Percentiles rank a stretch among this genome's conserved stretches.
These are phyloP conservation scores for Venturia effusa DNA, from an alignment of 2,329 filamentous ascomycete species.

Conservation along the genomic window DNA sequence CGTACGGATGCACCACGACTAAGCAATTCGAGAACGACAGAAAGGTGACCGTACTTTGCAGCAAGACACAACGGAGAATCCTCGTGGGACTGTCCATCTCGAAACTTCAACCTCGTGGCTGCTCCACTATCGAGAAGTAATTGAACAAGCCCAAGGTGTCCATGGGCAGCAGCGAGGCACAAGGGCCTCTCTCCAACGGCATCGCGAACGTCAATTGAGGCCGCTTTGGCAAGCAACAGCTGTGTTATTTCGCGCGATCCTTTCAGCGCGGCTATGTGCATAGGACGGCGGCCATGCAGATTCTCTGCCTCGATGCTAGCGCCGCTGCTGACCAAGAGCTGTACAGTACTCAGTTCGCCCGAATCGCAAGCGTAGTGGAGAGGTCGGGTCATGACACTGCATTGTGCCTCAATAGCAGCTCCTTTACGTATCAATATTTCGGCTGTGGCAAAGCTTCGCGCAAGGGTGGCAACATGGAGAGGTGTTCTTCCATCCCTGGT, in stretches of 20 bases:
- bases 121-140: constrained; percentile 25
- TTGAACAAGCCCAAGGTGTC: constrained; percentile 24
- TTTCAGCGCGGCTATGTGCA: constrained; percentile 24
- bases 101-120: constrained; percentile 17
- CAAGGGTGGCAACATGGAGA: constrained; percentile 25
- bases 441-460: constrained; percentile 26
- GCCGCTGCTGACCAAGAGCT: constrained; percentile 23
- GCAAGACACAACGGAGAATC: constrained; percentile 30
- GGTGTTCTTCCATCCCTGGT: constrained; percentile 25
- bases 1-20: constrained; percentile 23
- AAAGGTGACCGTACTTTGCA: constrained; percentile 24
- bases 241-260: constrained; percentile 22
- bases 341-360: constrained; percentile 21
- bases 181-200: constrained; percentile 24
- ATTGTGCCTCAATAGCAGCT: constrained; percentile 21
- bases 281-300: constrained; percentile 20
- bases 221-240: constrained; percentile 23
- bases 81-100: constrained; percentile 19
- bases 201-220: constrained; percentile 24
- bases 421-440: constrained; percentile 27
- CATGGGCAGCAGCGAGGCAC: constrained; percentile 23
- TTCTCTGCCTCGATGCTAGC: constrained; percentile 26
- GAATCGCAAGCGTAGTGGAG: constrained; percentile 29
- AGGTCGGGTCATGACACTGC: constrained; percentile 20
- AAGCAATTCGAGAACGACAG: constrained; percentile 23